Conservation (phyloP, 2,329 filamentous ascomycete genomes). For the Xylaria sp. region DNA sequence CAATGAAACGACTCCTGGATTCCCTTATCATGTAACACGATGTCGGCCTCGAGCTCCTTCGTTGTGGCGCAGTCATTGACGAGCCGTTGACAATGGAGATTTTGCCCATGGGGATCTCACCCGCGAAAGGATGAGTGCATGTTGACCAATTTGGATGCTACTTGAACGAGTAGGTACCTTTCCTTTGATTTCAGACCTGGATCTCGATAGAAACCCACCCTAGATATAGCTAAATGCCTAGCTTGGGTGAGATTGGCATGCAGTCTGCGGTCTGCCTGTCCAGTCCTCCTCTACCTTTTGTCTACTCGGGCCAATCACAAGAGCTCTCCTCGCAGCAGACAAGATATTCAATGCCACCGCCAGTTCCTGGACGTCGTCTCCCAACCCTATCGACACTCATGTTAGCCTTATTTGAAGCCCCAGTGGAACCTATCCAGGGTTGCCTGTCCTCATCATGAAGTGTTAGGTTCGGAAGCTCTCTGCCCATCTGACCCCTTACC, state of each 20-base stretch:
- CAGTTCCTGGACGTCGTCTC: background rate
- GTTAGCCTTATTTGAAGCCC: constrained; percentile 14
- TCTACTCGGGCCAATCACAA: constrained; percentile 7
- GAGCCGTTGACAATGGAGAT: background rate
- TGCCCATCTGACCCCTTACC: background rate
- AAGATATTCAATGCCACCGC: constrained; percentile 3
- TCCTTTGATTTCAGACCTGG: background rate
- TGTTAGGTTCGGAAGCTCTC: background rate
- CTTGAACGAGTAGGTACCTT: background rate
- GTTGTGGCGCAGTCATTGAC: constrained; percentile 3
- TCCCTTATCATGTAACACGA: background rate
- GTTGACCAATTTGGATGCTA: background rate
- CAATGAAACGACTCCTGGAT: background rate
- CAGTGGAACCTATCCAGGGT: constrained; percentile 8
- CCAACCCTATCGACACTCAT: constrained; percentile 10
- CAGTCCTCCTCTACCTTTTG: background rate
- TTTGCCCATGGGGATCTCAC: background rate
- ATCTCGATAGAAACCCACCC: background rate
- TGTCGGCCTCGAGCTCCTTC: background rate
- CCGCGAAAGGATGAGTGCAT: background rate
- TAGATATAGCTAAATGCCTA: background rate
- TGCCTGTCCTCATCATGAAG: constrained; percentile 1
- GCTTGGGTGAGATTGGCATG: background rate
- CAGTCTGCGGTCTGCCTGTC: background rate
- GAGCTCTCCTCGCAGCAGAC: constrained; percentile 2